These are phyloP conservation scores for Sugiyamaella sp. DNA, from an alignment of 1,139 yeast species.

Conservation along the genomic window DNA sequence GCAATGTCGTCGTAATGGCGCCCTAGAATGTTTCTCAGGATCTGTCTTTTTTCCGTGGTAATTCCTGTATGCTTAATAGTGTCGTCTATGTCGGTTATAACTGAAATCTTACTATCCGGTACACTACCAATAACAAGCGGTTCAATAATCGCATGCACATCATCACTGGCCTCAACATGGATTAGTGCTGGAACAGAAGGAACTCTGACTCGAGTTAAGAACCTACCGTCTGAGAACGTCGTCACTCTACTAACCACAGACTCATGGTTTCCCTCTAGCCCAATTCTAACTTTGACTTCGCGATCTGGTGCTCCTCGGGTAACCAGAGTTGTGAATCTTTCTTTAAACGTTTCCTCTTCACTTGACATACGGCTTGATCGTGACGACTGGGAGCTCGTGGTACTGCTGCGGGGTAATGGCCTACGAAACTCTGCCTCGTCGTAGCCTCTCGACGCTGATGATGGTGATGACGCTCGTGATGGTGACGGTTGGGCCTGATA, in stretches of 20 bases:
- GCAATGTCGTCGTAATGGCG: slow-evolving; percentile 65
- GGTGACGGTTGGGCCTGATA: slow-evolving; percentile 20
- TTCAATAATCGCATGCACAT: slow-evolving; percentile 23
- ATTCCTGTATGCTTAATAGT: slow-evolving; percentile 91
- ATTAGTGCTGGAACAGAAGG: slow-evolving; percentile 33
- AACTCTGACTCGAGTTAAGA: slow-evolving; percentile 41
- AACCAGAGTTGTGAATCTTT: slow-evolving; percentile 35
- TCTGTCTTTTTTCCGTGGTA: slow-evolving; percentile 78
- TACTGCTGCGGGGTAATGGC: slow-evolving; percentile 1
- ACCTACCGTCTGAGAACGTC: slow-evolving; percentile 43
- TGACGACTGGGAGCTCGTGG: slow-evolving; percentile 7
- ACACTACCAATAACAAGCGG: slow-evolving; percentile 28
- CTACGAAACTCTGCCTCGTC: neutral
- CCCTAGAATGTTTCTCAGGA: slow-evolving; percentile 75
- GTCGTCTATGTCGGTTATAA: slow-evolving; percentile 93
- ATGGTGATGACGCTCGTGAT: neutral
- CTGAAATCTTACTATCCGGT: slow-evolving; percentile 57
- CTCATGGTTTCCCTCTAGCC: slow-evolving; percentile 21
- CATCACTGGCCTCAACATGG: slow-evolving; percentile 33
- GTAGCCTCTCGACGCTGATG: slow-evolving; percentile 3
- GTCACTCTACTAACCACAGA: slow-evolving; percentile 20
- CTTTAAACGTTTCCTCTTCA: slow-evolving; percentile 30
- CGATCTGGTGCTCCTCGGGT: slow-evolving; percentile 36
- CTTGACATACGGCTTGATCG: slow-evolving; percentile 19
- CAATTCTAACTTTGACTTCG: slow-evolving; percentile 25